Evolutionary conservation across 202 grass and related monocot species (phyloP).

Genomic region (Dendrocalamus latiflorus): DNA sequence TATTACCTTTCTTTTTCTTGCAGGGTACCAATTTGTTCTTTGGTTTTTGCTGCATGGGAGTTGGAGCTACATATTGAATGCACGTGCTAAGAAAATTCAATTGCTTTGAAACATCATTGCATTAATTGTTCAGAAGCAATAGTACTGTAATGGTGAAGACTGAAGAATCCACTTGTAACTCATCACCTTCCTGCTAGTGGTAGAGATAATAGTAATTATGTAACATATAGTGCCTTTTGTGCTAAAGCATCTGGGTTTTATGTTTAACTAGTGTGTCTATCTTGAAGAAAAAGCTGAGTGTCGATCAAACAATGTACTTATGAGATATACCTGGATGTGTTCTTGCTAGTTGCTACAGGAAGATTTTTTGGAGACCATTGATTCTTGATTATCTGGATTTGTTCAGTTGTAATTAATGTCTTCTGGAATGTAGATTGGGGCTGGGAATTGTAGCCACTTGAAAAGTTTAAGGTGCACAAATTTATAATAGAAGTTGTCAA

Average conservation of each 20-base stretch:
- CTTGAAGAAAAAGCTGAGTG: not conserved
- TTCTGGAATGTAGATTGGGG: not conserved
- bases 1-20: not conserved
- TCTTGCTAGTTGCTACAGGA: not conserved
- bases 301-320: not conserved
- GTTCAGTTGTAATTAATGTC: not conserved
- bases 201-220: not conserved
- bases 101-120: not conserved
- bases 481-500: not conserved
- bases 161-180: not conserved
- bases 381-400: not conserved
- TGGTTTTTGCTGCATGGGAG: not conserved
- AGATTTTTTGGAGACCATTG: not conserved
- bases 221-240: not conserved
- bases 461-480: not conserved
- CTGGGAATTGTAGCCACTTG: not conserved
- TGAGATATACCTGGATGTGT: not conserved
- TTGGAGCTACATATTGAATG: not conserved
- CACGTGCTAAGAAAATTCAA: not conserved
- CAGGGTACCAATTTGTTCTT: not conserved
- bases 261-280: not conserved
- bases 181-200: not conserved
- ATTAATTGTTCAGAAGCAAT: conserved; percentile 6
- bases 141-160: not conserved
- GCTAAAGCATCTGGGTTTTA: not conserved